Evolutionary conservation across 2,329 filamentous ascomycete genomes (phyloP), one percentile per base, ranked within the genome.

Genomic region (Fusarium scirpi): DNA sequence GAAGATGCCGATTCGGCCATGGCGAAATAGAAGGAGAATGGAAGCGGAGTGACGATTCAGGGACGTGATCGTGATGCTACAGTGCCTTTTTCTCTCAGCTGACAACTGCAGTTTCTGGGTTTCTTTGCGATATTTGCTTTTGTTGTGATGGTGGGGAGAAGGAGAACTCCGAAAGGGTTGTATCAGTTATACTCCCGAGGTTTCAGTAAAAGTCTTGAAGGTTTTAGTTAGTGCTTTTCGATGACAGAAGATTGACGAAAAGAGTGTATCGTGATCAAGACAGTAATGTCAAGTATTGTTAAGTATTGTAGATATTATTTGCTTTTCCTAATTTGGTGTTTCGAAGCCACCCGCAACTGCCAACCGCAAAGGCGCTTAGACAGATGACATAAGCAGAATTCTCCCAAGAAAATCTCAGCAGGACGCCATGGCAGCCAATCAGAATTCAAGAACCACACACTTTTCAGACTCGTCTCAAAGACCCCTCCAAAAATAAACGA

Each of bases 391-490:
- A 76, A 76, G 55, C 74, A 65, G 2, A 25, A 15, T 13, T 15
- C 18, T 15, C n/a, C 34, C 68, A 48, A 3, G 52, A 75, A 63
- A 59, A 76, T 68, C 74, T 70, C 69, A 62, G 67, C 58, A 29
- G 55, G 61, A 55, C 43, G 34, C 22, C 59, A 44, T 52, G 57
- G 57, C 58, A 78, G 76, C 80, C 80, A 81, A 81, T 81, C 79
- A 81, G 75, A 71, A 69, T 64, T 63, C 75, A 69, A 68, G 59
- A 65, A 73, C 65, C 68, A 67, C 73, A 76, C 74, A 78, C 77
- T 78, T 77, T 79, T 77, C 75, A 80, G 76, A 78, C 71, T 80
- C 77, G 75, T 69, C 59, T 56, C 61, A 38, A 62, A 58, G 55
- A 62, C 20, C 51, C 30, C 43, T 53, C 47, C 54, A 62, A 58